Conservation (phyloP, 805 yeast genomes). For the Candida parachauliodes region DNA sequence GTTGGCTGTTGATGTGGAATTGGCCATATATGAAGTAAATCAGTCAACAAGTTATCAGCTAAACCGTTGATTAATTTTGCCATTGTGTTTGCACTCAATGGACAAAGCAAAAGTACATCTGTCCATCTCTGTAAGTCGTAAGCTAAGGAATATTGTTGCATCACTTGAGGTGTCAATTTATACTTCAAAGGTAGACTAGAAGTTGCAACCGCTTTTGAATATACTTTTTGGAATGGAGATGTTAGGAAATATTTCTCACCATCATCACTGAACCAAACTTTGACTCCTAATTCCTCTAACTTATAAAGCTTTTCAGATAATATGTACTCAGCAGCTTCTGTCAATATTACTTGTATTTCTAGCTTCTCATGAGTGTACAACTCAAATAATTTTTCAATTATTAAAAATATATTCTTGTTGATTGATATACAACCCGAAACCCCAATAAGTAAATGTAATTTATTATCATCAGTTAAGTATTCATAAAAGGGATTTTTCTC, state of each 20-base stretch:
- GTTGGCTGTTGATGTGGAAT: constrained; percentile 10
- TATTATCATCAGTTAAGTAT: constrained; percentile 10
- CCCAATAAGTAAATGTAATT: constrained; percentile 22
- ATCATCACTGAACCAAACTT: constrained; percentile 23
- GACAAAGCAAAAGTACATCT: constrained; percentile 23
- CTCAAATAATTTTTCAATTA: constrained; percentile 22
- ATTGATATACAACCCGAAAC: constrained; percentile 23
- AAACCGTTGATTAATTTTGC: constrained; percentile 23
- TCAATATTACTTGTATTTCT: constrained; percentile 23
- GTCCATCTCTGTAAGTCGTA: constrained; percentile 24
- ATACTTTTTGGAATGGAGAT: constrained; percentile 11
- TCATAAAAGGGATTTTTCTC: not conserved
- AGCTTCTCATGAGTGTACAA: constrained; percentile 17
- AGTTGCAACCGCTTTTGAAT: constrained; percentile 7
- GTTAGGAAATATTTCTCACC: constrained; percentile 14
- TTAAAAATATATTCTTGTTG: constrained; percentile 18
- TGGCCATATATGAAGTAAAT: constrained; percentile 23
- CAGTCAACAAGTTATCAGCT: constrained; percentile 21
- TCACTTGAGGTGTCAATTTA: constrained; percentile 10
- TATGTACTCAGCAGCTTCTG: constrained; percentile 21
- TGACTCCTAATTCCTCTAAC: constrained; percentile 20
- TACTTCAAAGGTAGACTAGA: constrained; percentile 5
- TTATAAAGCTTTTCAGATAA: constrained; percentile 17
- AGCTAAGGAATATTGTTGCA: constrained; percentile 15
- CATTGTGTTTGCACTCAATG: constrained; percentile 23